Evolutionary conservation across 805 yeast genomes (phyloP).

Genomic region (Alloascoidea hylecoeti): DNA sequence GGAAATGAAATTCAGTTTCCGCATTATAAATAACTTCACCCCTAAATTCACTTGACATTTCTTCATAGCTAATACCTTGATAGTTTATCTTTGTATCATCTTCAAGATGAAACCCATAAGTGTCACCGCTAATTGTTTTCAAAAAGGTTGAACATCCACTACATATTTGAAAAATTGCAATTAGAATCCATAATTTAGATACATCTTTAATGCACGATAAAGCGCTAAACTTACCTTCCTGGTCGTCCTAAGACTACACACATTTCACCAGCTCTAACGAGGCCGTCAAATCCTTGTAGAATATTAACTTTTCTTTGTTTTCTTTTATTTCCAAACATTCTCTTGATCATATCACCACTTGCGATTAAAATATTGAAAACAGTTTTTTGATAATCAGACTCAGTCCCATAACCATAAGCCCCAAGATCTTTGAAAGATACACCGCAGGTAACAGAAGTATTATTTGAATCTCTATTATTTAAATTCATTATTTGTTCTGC

Average conservation of each 20-base stretch:
- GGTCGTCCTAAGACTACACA: slow-evolving; percentile 72
- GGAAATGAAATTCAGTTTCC: slow-evolving; percentile 48
- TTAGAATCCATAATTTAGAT: neutral
- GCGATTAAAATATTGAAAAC: slow-evolving; percentile 25
- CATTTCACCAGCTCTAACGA: slow-evolving; percentile 48
- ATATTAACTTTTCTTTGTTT: slow-evolving; percentile 14
- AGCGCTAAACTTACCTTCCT: slow-evolving; percentile 22
- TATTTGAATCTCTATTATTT: neutral
- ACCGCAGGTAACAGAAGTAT: slow-evolving; percentile 39
- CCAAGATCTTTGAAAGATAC: slow-evolving; percentile 42
- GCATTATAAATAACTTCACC: slow-evolving; percentile 56
- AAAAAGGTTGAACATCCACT: slow-evolving; percentile 53
- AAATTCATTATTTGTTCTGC: slow-evolving; percentile 16
- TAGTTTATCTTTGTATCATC: slow-evolving; percentile 32
- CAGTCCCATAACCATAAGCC: slow-evolving; percentile 49
- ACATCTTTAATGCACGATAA: neutral
- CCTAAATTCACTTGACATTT: slow-evolving; percentile 30
- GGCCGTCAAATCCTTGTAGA: slow-evolving; percentile 38
- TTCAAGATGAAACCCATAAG: slow-evolving; percentile 39
- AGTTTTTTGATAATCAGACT: slow-evolving; percentile 55
- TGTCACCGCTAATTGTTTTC: slow-evolving; percentile 38
- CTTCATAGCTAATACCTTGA: slow-evolving; percentile 26
- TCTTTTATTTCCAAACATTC: slow-evolving; percentile 6
- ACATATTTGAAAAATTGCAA: slow-evolving; percentile 1
- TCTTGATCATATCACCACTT: neutral